Conservation (phyloP, 2,329 filamentous ascomycete genomes). For the Exophiala phaeomuriformis region DNA sequence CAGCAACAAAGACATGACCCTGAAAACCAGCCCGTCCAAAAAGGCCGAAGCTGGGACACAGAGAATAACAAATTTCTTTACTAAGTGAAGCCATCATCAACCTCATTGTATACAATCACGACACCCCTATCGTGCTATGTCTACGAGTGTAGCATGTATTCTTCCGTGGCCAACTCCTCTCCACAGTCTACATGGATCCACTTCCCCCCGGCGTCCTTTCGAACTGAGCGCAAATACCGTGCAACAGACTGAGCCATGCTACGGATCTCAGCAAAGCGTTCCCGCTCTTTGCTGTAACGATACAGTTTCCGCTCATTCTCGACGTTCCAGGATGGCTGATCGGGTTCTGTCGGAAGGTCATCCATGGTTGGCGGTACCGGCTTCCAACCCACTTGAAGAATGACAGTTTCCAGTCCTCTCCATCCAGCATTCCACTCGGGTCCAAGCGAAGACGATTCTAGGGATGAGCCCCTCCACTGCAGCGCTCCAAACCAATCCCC, state of each 20-base stretch:
- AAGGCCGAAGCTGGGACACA: slow-evolving; percentile 45
- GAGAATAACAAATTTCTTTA: slow-evolving; percentile 46
- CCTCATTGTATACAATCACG: too few species aligned
- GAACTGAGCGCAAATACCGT: slow-evolving; percentile 29
- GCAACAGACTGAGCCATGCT: slow-evolving; percentile 31
- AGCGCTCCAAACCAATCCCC: slow-evolving; percentile 49
- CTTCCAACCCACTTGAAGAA: slow-evolving; percentile 38
- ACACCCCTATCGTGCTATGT: too few species aligned
- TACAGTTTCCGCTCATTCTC: slow-evolving; percentile 32
- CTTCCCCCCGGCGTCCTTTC: slow-evolving; percentile 33
- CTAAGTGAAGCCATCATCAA: slow-evolving; percentile 26
- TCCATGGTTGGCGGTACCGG: slow-evolving; percentile 26
- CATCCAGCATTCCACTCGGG: slow-evolving; percentile 43
- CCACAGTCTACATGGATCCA: slow-evolving; percentile 34
- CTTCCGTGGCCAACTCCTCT: slow-evolving; percentile 4
- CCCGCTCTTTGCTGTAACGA: slow-evolving; percentile 30
- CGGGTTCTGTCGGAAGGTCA: slow-evolving; percentile 2
- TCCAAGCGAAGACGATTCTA: slow-evolving; percentile 21
- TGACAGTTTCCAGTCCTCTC: slow-evolving; percentile 39
- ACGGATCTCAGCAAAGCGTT: slow-evolving; percentile 30
- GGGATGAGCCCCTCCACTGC: slow-evolving; percentile 31
- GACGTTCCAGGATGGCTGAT: slow-evolving; percentile 29
- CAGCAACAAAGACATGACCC: slow-evolving; percentile 44
- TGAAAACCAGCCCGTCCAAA: slow-evolving; percentile 38
- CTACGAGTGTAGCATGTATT: not conserved